Evolutionary conservation across 1,284 basidiomycete species (phyloP).

Genomic region (Anthracocystis panici-leucophaei): DNA sequence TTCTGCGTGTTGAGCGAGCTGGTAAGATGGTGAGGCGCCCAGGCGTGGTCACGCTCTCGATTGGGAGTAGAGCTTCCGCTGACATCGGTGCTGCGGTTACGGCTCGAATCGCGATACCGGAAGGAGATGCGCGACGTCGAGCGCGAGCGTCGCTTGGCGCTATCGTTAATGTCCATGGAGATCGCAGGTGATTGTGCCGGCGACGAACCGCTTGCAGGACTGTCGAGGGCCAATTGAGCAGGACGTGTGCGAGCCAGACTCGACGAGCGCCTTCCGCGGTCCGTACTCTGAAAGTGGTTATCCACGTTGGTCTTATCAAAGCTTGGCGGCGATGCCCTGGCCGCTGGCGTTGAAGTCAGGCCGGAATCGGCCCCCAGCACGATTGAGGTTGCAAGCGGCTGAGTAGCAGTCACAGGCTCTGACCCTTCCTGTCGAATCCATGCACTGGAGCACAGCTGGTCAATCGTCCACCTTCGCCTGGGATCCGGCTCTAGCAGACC

Average conservation of each 20-base stretch:
- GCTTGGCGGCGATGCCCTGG: slow-evolving; percentile 3
- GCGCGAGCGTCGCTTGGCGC: slow-evolving; percentile 33
- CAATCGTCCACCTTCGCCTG: slow-evolving; percentile 58
- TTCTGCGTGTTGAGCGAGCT: slow-evolving; percentile 27
- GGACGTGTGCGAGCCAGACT: slow-evolving; percentile 45
- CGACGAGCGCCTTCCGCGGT: slow-evolving; percentile 39
- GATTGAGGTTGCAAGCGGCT: neutral
- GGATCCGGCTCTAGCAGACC: slow-evolving; percentile 61
- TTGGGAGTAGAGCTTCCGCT: slow-evolving; percentile 47
- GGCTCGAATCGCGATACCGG: slow-evolving; percentile 33
- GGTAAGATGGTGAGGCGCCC: slow-evolving; percentile 29
- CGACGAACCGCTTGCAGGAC: slow-evolving; percentile 21
- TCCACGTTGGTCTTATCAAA: slow-evolving; percentile 24
- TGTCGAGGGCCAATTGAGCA: slow-evolving; percentile 16
- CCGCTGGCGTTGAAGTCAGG: neutral
- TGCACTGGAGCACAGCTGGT: slow-evolving; percentile 30
- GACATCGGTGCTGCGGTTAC: slow-evolving; percentile 42
- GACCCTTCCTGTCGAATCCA: slow-evolving; percentile 41
- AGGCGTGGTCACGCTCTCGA: slow-evolving; percentile 32
- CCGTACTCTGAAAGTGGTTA: slow-evolving; percentile 16
- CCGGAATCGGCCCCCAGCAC: neutral
- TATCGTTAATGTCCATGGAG: slow-evolving; percentile 15
- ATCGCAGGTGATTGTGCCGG: slow-evolving; percentile 22
- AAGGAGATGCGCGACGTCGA: slow-evolving; percentile 40
- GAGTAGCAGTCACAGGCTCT: slow-evolving; percentile 3